Percentiles rank a stretch among this genome's conserved stretches.
phyloP scores from a whole-genome alignment of 495 filamentous ascomycete species.

The Lepraria neglecta region DNA sequence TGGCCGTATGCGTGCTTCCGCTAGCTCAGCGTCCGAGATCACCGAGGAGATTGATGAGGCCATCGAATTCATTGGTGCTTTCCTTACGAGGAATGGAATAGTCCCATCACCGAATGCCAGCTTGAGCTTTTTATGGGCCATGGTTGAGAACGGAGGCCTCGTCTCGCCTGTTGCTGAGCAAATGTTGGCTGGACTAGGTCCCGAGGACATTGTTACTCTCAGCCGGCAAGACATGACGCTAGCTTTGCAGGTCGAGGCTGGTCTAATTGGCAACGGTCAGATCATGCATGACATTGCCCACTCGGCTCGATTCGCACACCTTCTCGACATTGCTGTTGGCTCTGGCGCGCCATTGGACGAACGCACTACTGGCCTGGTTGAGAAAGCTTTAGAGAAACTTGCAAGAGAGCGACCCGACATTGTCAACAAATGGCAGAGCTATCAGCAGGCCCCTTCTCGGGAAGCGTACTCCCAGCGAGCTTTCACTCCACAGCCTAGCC shows the following conservation, averaged over 20 bases:
- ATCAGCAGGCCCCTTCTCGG: constrained; percentile 39
- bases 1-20: constrained; percentile 56
- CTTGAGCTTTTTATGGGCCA: constrained; percentile 61
- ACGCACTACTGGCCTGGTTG: constrained; percentile 47
- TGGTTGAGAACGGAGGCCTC: constrained; percentile 64
- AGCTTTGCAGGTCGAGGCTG: constrained; percentile 57
- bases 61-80: constrained; percentile 63
- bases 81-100: constrained; percentile 44
- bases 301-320: constrained; percentile 53
- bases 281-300: constrained; percentile 48
- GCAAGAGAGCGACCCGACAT: constrained; percentile 50
- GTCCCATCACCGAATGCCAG: constrained; percentile 48
- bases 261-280: constrained; percentile 47
- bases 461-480: constrained; percentile 32
- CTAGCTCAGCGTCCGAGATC: constrained; percentile 41
- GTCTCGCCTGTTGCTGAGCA: constrained; percentile 58
- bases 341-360: constrained; percentile 45
- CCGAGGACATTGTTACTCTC: constrained; percentile 52
- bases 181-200: constrained; percentile 53
- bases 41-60: constrained; percentile 82
- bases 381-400: constrained; percentile 51
- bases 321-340: constrained; percentile 50
- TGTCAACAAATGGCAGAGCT: constrained; percentile 51
- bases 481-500: constrained; percentile 28
- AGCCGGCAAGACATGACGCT: constrained; percentile 52